phyloP scores from a whole-genome alignment of 2,329 filamentous ascomycete species.

The Penicillium sp. region DNA sequence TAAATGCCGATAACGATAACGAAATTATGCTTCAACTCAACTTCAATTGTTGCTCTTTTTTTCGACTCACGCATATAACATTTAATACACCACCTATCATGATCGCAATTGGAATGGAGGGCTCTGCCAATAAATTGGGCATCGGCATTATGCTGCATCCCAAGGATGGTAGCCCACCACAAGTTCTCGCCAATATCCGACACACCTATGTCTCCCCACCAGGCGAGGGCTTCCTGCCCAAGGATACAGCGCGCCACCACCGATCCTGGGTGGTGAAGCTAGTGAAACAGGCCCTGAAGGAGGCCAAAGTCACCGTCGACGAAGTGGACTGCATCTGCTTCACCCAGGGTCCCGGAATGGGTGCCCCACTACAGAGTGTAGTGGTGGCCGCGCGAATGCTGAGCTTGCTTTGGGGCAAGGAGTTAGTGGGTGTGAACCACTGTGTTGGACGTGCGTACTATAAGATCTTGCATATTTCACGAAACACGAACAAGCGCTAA shows the following conservation, averaged over 20 bases:
- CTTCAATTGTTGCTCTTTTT: background rate
- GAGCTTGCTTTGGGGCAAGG: constrained; percentile 79
- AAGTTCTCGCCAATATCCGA: constrained; percentile 87
- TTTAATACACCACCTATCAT: constrained; percentile 41
- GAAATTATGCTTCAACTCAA: background rate
- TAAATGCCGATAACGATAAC: constrained; percentile 12
- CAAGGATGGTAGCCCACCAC: constrained; percentile 55
- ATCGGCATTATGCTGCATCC: constrained; percentile 85
- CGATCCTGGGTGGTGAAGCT: constrained; percentile 78
- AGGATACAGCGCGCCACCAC: constrained; percentile 94
- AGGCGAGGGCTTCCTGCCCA: constrained; percentile 91
- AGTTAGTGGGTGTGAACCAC: constrained; percentile 95
- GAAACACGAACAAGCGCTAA: constrained; percentile 2
- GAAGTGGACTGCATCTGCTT: constrained; percentile 94
- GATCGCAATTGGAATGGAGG: constrained; percentile 77
- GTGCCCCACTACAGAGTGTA: constrained; percentile 83
- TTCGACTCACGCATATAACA: background rate
- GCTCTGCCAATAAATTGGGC: constrained; percentile 96
- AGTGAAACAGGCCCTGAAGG: constrained; percentile 75
- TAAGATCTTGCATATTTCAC: background rate
- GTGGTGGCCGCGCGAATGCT: constrained; percentile 83
- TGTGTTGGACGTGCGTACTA: constrained; percentile 76
- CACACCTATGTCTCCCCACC: constrained; percentile 92
- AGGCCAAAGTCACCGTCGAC: constrained; percentile 61
- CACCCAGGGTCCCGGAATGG: constrained; percentile 95